Conservation (phyloP, 495 filamentous ascomycete genomes). For the Hypomontagnella submonticulosa region DNA sequence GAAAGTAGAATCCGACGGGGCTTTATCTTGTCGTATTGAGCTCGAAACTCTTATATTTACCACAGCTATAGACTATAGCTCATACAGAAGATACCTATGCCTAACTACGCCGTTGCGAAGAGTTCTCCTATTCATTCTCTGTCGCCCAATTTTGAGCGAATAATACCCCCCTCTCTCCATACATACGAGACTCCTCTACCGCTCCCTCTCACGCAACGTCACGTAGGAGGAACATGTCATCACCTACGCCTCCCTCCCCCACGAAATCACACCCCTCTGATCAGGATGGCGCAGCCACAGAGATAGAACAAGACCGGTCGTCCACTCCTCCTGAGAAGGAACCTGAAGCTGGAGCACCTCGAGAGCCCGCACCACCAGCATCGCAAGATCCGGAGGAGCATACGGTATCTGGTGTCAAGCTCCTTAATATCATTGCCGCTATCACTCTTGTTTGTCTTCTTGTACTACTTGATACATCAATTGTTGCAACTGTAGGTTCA, state of each 20-base stretch:
- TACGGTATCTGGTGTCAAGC: not conserved
- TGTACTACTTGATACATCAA: constrained; percentile 12
- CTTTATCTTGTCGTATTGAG: not conserved
- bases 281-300: not conserved
- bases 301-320: not conserved
- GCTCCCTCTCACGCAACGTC: no score
- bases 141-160: no score
- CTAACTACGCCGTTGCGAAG: no score
- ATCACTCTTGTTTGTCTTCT: constrained; percentile 10
- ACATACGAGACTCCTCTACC: no score
- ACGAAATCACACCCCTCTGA: no score
- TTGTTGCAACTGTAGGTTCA: constrained; percentile 4
- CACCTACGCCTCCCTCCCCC: no score
- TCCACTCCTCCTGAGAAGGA: not conserved
- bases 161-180: no score
- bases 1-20: not conserved
- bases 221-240: no score
- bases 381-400: not conserved
- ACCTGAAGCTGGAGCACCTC: not conserved
- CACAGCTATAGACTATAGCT: not conserved
- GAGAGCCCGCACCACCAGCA: not conserved
- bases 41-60: not conserved
- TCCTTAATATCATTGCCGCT: not conserved
- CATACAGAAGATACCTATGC: not conserved
- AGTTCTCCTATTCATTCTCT: no score